These are phyloP conservation scores for Dactylella cylindrospora DNA, from an alignment of 2,329 filamentous ascomycete species.

Conservation along the genomic window DNA sequence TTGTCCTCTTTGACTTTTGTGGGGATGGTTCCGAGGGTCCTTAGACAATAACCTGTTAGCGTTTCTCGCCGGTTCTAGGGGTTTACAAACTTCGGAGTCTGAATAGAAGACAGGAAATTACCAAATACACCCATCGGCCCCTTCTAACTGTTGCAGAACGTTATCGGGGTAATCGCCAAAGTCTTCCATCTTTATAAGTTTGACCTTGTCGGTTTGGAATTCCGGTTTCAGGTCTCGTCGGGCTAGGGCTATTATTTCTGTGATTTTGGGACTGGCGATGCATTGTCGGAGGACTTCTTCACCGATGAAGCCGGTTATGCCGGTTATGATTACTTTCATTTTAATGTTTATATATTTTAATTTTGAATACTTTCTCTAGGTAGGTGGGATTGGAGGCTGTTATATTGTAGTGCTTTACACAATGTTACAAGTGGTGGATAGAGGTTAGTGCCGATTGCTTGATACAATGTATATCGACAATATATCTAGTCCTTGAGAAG, in stretches of 20 bases:
- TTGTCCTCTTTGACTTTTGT: slow-evolving; percentile 2
- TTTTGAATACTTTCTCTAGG: too few species aligned
- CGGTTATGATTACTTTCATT: slow-evolving; percentile 65
- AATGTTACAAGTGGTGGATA: too few species aligned
- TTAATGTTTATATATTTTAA: too few species aligned
- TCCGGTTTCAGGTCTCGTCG: slow-evolving; percentile 56
- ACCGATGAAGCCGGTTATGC: slow-evolving; percentile 63
- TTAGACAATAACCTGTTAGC: too few species aligned
- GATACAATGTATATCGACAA: too few species aligned
- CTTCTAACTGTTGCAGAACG: slow-evolving; percentile 53
- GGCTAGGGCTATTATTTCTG: slow-evolving; percentile 58
- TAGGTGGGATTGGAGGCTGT: too few species aligned
- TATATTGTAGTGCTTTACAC: too few species aligned
- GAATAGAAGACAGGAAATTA: too few species aligned
- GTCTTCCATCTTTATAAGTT: slow-evolving; percentile 57
- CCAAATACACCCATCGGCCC: slow-evolving; percentile 57
- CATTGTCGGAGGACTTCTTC: slow-evolving; percentile 59
- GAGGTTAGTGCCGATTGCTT: too few species aligned
- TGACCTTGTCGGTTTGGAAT: slow-evolving; percentile 57
- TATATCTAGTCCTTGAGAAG: too few species aligned
- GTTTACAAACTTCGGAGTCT: too few species aligned
- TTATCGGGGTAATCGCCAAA: slow-evolving; percentile 59
- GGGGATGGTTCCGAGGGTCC: slow-evolving; percentile 46
- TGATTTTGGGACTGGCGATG: slow-evolving; percentile 58
- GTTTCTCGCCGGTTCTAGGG: too few species aligned